These are phyloP conservation scores for Amylocarpus encephaloides DNA, from an alignment of 2,329 filamentous ascomycete genomes.

Conservation along the genomic window DNA sequence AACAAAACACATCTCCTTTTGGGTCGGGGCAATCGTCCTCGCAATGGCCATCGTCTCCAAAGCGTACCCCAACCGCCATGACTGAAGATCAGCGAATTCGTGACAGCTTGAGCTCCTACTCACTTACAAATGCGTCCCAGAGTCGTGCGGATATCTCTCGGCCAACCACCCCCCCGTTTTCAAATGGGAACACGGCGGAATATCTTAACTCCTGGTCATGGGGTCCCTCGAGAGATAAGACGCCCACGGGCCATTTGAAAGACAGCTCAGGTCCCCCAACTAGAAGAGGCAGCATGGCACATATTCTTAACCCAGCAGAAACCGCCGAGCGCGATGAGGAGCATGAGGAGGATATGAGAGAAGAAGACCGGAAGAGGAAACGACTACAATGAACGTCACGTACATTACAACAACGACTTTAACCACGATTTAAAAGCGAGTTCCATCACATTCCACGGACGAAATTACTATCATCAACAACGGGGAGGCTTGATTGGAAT, in stretches of 20 bases:
- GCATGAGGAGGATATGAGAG: constrained; percentile 55
- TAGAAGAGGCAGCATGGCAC: constrained; percentile 63
- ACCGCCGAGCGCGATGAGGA: constrained; percentile 61
- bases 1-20: constrained; percentile 57
- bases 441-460: not conserved
- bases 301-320: constrained; percentile 64
- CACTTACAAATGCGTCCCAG: constrained; percentile 36
- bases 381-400: constrained; percentile 41
- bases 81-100: constrained; percentile 54
- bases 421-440: constrained; percentile 2
- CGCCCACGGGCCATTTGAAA: constrained; percentile 23
- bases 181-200: constrained; percentile 25
- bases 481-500: constrained; percentile 6
- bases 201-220: constrained; percentile 32
- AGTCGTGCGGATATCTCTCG: constrained; percentile 26
- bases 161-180: constrained; percentile 30
- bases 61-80: constrained; percentile 40
- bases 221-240: constrained; percentile 27
- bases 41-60: constrained; percentile 63
- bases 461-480: constrained; percentile 1
- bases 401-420: not conserved
- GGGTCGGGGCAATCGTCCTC: constrained; percentile 54
- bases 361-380: constrained; percentile 55
- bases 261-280: constrained; percentile 55
- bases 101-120: constrained; percentile 58